phyloP scores from a whole-genome alignment of 192 early-diverging fungal species.

The Anaeromyces robustus region DNA sequence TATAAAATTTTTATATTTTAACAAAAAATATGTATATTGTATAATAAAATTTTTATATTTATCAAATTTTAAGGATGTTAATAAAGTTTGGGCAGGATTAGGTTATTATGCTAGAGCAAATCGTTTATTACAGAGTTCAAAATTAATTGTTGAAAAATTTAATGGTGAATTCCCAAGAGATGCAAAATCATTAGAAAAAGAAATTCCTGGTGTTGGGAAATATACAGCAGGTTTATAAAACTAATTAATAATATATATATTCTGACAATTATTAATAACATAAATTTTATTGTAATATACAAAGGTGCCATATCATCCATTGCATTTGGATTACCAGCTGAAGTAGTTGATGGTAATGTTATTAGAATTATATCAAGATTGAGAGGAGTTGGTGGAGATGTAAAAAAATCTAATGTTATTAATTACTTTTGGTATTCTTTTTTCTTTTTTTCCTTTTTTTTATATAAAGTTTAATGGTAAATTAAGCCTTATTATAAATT shows the following conservation, averaged over 20 bases:
- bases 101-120: slow-evolving; percentile 62
- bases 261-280: background rate
- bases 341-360: slow-evolving; percentile 65
- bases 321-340: slow-evolving; percentile 42
- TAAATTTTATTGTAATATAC: background rate
- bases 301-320: slow-evolving; percentile 49
- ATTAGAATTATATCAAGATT: slow-evolving; percentile 48
- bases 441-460: background rate
- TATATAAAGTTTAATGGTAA: background rate
- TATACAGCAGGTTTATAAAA: slow-evolving; percentile 34
- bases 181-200: slow-evolving; percentile 28
- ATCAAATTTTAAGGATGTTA: slow-evolving; percentile 12
- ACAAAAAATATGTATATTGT: too few species aligned
- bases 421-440: slow-evolving; percentile 37
- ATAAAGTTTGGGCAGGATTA: slow-evolving; percentile 54
- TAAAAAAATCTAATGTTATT: slow-evolving; percentile 34
- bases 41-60: too few species aligned
- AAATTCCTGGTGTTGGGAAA: slow-evolving; percentile 48
- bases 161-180: slow-evolving; percentile 39
- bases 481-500: too few species aligned
- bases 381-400: slow-evolving; percentile 44
- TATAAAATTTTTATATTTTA: too few species aligned
- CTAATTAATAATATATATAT: background rate
- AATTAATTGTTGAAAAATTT: slow-evolving; percentile 29
- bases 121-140: slow-evolving; percentile 49